phyloP scores from a whole-genome alignment of 371 early-diverging fungal genomes.

The Dichotomocladium elegans region DNA sequence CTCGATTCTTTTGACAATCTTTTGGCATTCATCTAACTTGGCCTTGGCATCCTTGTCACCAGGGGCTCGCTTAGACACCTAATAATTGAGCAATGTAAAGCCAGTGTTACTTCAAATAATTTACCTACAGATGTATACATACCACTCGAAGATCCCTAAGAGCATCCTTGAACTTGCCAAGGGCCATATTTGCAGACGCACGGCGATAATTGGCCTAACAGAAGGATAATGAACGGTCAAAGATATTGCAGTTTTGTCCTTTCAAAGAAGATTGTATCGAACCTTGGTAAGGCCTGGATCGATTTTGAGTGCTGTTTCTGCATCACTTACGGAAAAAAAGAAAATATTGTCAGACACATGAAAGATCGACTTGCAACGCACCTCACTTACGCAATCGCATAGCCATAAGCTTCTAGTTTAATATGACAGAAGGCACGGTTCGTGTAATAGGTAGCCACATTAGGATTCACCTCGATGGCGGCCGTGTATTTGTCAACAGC shows the following conservation, averaged over 20 bases:
- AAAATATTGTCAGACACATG: not conserved
- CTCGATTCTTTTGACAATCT: slow-evolving; percentile 79
- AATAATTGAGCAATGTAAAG: not conserved
- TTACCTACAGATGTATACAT: no score
- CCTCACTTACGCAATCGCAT: slow-evolving; percentile 74
- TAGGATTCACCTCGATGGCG: slow-evolving; percentile 80
- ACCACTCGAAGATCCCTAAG: slow-evolving; percentile 81
- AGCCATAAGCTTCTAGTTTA: slow-evolving; percentile 85
- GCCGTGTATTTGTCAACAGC: slow-evolving; percentile 84
- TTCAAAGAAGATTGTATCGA: not conserved
- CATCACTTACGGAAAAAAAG: slow-evolving; percentile 57
- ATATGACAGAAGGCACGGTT: slow-evolving; percentile 93
- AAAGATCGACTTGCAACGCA: not conserved
- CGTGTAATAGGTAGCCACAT: slow-evolving; percentile 82
- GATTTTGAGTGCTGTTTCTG: slow-evolving; percentile 78
- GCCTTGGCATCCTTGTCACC: slow-evolving; percentile 64
- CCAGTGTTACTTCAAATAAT: no score
- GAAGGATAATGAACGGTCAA: no score
- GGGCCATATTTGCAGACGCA: slow-evolving; percentile 83
- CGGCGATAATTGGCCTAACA: slow-evolving; percentile 81
- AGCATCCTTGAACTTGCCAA: slow-evolving; percentile 81
- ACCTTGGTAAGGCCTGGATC: slow-evolving; percentile 87
- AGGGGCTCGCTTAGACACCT: slow-evolving; percentile 64
- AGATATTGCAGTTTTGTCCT: not conserved
- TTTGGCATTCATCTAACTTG: slow-evolving; percentile 80